Conservation (phyloP, 768 basidiomycete genomes). For the Lactarius vividus region DNA sequence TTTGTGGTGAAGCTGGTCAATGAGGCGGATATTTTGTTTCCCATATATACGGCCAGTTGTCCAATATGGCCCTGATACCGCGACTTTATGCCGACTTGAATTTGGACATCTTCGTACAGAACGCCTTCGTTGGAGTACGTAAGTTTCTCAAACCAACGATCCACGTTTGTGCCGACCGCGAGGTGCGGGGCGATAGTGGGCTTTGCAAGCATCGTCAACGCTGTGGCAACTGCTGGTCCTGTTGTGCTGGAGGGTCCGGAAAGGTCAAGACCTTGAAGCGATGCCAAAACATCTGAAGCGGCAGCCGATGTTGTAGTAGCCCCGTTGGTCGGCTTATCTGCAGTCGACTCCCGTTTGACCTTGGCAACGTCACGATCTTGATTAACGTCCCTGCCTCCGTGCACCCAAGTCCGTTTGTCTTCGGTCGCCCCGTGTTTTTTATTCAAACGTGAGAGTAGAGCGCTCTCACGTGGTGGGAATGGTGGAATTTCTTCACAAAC, state of each 20-base stretch:
- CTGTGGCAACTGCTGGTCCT: slow-evolving; percentile 28
- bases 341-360: slow-evolving; percentile 32
- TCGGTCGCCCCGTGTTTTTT: slow-evolving; percentile 90
- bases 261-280: slow-evolving; percentile 81
- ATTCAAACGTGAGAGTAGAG: slow-evolving; percentile 81
- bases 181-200: slow-evolving; percentile 45
- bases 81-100: slow-evolving; percentile 95
- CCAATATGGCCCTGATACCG: slow-evolving; percentile 95
- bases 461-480: slow-evolving; percentile 92
- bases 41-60: slow-evolving; percentile 90
- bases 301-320: slow-evolving; percentile 33
- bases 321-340: slow-evolving; percentile 33
- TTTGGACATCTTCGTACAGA: slow-evolving; percentile 91
- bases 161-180: slow-evolving; percentile 66
- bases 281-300: slow-evolving; percentile 60
- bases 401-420: slow-evolving; percentile 93
- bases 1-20: slow-evolving; percentile 89
- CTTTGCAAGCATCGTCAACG: slow-evolving; percentile 12
- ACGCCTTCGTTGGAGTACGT: slow-evolving; percentile 81
- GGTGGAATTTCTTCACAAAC: slow-evolving; percentile 99
- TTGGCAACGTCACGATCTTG: slow-evolving; percentile 66
- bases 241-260: slow-evolving; percentile 36
- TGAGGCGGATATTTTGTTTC: slow-evolving; percentile 90
- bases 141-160: slow-evolving; percentile 87
- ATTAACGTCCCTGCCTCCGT: slow-evolving; percentile 92